Conservation (phyloP, 2,329 filamentous ascomycete genomes). For the Pseudovirgaria hyperparasitica region DNA sequence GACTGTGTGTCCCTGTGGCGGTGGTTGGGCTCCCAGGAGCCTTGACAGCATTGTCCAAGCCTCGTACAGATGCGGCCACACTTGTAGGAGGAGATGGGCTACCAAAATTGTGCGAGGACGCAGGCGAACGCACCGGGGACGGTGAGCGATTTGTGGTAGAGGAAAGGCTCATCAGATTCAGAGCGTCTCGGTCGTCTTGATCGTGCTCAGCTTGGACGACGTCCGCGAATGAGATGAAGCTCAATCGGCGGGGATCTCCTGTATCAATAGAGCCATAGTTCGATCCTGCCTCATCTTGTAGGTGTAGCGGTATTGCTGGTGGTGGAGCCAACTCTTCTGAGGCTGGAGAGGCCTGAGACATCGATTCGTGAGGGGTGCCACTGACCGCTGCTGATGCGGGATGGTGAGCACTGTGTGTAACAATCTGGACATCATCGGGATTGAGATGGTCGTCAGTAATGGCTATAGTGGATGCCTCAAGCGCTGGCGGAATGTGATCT, state of each 20-base stretch:
- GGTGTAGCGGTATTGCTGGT: too few species aligned
- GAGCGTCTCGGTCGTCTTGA: slow-evolving; percentile 54
- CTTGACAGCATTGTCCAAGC: slow-evolving; percentile 52
- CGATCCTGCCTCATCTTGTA: slow-evolving; percentile 49
- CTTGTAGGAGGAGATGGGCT: slow-evolving; percentile 65
- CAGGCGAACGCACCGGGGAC: slow-evolving; percentile 67
- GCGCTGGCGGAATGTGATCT: slow-evolving; percentile 80
- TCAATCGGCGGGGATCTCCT: slow-evolving; percentile 68
- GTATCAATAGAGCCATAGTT: slow-evolving; percentile 69
- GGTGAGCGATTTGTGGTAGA: slow-evolving; percentile 55
- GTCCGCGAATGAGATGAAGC: slow-evolving; percentile 94
- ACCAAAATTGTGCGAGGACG: slow-evolving; percentile 56
- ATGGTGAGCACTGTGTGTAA: slow-evolving; percentile 76
- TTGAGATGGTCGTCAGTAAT: slow-evolving; percentile 80
- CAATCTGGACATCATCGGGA: slow-evolving; percentile 83
- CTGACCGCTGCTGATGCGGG: slow-evolving; percentile 56
- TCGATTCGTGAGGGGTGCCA: slow-evolving; percentile 19
- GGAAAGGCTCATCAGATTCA: slow-evolving; percentile 56
- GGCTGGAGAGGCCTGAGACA: slow-evolving; percentile 8
- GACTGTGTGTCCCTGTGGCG: slow-evolving; percentile 36
- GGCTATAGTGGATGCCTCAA: slow-evolving; percentile 82
- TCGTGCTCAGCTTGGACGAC: slow-evolving; percentile 79
- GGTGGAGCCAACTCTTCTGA: too few species aligned
- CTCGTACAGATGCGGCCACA: slow-evolving; percentile 61
- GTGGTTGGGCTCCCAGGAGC: slow-evolving; percentile 45